Conservation (phyloP, 1,139 yeast genomes). For the Suhomyces anneliseae region DNA sequence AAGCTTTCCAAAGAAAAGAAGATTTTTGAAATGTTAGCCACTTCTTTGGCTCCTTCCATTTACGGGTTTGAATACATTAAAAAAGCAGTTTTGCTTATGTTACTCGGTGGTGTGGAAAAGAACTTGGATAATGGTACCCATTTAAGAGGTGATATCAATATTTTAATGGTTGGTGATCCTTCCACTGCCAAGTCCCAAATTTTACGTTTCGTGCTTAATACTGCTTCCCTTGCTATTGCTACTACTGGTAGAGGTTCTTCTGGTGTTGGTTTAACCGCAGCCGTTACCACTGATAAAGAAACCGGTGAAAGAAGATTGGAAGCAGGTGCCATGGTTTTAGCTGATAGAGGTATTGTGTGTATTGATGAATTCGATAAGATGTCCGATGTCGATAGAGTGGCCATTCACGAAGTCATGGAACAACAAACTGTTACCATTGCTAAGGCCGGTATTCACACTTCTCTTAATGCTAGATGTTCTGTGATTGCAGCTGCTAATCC, state of each 20-base stretch:
- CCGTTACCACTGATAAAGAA: constrained; percentile 94
- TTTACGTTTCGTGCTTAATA: constrained; percentile 87
- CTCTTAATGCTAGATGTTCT: constrained; percentile 94
- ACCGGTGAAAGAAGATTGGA: constrained; percentile 96
- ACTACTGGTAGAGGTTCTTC: constrained; percentile 99
- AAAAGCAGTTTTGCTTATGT: constrained; percentile 86
- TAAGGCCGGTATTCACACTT: constrained; percentile 97
- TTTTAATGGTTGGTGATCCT: constrained; percentile 98
- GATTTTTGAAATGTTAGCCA: constrained; percentile 76
- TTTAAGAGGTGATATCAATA: constrained; percentile 95
- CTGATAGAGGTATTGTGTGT: constrained; percentile 96
- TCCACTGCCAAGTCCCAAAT: constrained; percentile 98
- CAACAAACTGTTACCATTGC: constrained; percentile 99
- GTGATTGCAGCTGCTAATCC: constrained; percentile 99
- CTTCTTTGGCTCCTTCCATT: constrained; percentile 92
- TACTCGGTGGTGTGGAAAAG: constrained; percentile 92
- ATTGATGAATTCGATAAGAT: constrained; percentile 98
- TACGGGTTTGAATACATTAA: constrained; percentile 92
- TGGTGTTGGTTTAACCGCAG: constrained; percentile 99
- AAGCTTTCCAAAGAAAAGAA: constrained; percentile 63
- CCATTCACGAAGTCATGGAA: constrained; percentile 99
- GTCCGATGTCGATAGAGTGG: constrained; percentile 96
- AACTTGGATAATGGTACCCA: constrained; percentile 95
- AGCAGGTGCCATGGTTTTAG: constrained; percentile 99
- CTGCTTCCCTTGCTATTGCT: constrained; percentile 94